phyloP scores from a whole-genome alignment of 2,329 filamentous ascomycete genomes.

The Pseudocercospora fuligena region DNA sequence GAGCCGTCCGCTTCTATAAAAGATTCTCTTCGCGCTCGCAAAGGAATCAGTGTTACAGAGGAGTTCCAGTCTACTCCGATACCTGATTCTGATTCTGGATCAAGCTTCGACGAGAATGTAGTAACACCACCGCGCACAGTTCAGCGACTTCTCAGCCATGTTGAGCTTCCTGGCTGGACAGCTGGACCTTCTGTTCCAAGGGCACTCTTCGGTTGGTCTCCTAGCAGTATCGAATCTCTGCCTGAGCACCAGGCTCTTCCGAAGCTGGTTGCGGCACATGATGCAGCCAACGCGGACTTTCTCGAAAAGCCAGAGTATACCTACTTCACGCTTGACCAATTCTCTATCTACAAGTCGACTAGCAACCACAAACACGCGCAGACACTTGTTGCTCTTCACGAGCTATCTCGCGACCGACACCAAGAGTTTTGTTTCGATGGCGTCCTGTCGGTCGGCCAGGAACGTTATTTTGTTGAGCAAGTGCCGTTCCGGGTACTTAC shows the following conservation, averaged over 20 bases:
- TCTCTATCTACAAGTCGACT: slow-evolving; percentile 25
- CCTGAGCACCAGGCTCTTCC: slow-evolving; percentile 18
- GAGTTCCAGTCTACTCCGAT: not conserved
- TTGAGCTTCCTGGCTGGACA: slow-evolving; percentile 6
- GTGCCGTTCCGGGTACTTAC: slow-evolving; percentile 64
- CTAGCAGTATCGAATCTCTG: not conserved
- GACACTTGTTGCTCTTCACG: slow-evolving; percentile 26
- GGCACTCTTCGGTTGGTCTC: slow-evolving; percentile 22
- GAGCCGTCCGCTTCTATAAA: not conserved
- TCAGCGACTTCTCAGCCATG: not conserved
- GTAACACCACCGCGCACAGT: not conserved
- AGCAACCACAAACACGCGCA: slow-evolving; percentile 9
- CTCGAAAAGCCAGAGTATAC: slow-evolving; percentile 20
- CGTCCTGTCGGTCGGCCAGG: slow-evolving; percentile 53
- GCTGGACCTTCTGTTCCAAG: slow-evolving; percentile 17
- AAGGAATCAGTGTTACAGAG: not conserved
- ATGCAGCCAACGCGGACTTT: not conserved
- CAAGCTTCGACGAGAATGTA: not conserved
- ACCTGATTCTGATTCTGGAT: not conserved
- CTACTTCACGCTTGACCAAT: slow-evolving; percentile 25
- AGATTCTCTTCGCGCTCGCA: not conserved
- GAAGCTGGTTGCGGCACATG: slow-evolving; percentile 10
- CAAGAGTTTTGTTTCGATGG: slow-evolving; percentile 64
- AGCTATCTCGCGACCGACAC: slow-evolving; percentile 21
- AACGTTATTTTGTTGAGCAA: slow-evolving; percentile 57